Conservation (phyloP, 768 basidiomycete species). For the Amanita exitialis region DNA sequence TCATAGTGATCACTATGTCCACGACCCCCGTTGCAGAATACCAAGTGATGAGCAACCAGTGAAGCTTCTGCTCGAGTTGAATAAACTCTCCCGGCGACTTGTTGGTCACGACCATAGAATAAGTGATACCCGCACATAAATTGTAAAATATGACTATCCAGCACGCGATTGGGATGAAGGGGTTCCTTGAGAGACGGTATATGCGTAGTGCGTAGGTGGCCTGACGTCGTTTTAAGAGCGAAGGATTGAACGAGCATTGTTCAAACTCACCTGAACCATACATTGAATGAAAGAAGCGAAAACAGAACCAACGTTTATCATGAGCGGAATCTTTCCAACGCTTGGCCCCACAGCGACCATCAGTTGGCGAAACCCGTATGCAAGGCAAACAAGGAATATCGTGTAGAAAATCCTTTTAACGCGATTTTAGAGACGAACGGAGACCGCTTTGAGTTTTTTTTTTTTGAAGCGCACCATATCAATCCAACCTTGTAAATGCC, state of each 20-base stretch:
- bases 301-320: neutral
- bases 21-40: neutral
- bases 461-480: neutral
- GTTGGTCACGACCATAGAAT: neutral
- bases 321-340: neutral
- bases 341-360: neutral
- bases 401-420: neutral
- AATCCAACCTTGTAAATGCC: neutral
- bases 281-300: neutral
- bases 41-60: neutral
- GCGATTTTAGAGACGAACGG: neutral
- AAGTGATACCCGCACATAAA: neutral
- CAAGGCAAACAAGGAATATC: neutral
- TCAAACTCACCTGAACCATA: neutral
- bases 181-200: neutral
- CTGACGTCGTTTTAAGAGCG: neutral
- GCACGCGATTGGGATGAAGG: neutral
- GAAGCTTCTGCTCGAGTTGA: neutral
- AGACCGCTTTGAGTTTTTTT: too few relatives aligned
- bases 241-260: neutral
- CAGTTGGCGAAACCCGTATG: neutral
- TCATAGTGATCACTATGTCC: neutral
- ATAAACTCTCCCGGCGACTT: neutral
- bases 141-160: neutral
- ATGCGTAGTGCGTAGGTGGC: neutral